Evolutionary conservation across 2,329 filamentous ascomycete genomes (phyloP), one percentile per base, ranked within the genome.

Genomic region (Pyrenophora tritici-repentis): DNA sequence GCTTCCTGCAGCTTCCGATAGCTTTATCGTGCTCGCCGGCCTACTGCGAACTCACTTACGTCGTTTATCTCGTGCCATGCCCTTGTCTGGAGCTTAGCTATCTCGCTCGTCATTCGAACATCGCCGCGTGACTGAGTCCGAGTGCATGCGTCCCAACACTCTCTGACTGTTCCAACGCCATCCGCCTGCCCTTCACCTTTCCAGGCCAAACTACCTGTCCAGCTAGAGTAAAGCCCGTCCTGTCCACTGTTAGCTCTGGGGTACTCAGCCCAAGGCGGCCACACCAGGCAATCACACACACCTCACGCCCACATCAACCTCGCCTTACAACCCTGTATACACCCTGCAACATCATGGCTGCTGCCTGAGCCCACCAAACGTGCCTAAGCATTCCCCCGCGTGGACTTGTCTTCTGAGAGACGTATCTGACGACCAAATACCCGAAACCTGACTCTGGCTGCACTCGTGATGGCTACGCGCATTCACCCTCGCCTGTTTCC

Each of bases 381-480:
- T 26, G 49, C 38, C 47, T 44, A 39, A 37, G 35, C 47, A 39
- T 32, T 49, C 38, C 51, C 56, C 58, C 65, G 63, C 63, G 67
- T 71, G 67, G 29, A 50, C 64, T 52, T 50, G 59, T 68, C 65
- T 66, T 55, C 65, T 66, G 63, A 63, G 62, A 62, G 58, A 59
- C 49, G 50, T 48, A 50, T 53, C 56, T 62, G 60, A 59, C 67
- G 53, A 60, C 56, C 56, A 53, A 53, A 61, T 43, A 37, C 54
- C 43, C 56, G 53, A 29, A 61, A 41, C 55, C 56, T 64, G 61
- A 64, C 58, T 52, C 64, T 50, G 53, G 55, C 42, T 65, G 63
- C 56, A 54, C 70, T 71, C 71, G 71, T 73, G 69, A 73, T 73
- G 71, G 71, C 70, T 67, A 58, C 67, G 33, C 50, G 36, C 65